Conservation (phyloP, 805 yeast species). For the Wickerhamiella sergipiensis region DNA sequence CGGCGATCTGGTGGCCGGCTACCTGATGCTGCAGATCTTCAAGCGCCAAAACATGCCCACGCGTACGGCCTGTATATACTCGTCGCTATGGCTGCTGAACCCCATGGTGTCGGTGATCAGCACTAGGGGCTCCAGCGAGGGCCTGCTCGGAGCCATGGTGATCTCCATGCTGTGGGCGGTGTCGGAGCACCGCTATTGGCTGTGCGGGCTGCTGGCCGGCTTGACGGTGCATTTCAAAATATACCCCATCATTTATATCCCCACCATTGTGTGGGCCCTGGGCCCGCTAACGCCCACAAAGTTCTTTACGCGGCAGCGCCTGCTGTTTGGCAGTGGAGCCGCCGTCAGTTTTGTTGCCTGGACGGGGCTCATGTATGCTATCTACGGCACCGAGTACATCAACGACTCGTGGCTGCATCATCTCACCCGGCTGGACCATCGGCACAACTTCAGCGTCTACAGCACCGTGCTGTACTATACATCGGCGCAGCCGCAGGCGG, state of each 20-base stretch:
- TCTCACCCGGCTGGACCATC: slow-evolving; percentile 69
- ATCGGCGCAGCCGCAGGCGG: slow-evolving; percentile 14
- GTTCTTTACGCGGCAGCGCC: slow-evolving; percentile 31
- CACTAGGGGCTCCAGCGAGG: slow-evolving; percentile 88
- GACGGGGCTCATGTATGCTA: slow-evolving; percentile 45
- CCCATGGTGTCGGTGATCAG: slow-evolving; percentile 92
- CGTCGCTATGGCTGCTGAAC: slow-evolving; percentile 73
- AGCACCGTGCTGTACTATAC: slow-evolving; percentile 44
- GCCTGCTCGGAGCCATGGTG: slow-evolving; percentile 67
- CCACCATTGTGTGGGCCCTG: slow-evolving; percentile 45
- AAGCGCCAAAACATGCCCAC: slow-evolving; percentile 20
- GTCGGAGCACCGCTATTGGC: slow-evolving; percentile 28
- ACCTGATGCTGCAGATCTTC: slow-evolving; percentile 35
- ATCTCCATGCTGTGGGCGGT: slow-evolving; percentile 39
- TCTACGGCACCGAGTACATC: slow-evolving; percentile 65
- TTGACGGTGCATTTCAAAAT: slow-evolving; percentile 77
- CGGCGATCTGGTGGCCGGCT: slow-evolving; percentile 74
- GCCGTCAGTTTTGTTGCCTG: slow-evolving; percentile 32
- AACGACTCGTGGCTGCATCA: slow-evolving; percentile 75
- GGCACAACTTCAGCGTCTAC: slow-evolving; percentile 89
- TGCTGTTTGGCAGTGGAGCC: slow-evolving; percentile 31
- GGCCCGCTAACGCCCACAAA: slow-evolving; percentile 11
- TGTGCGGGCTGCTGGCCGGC: slow-evolving; percentile 44
- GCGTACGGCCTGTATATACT: slow-evolving; percentile 29
- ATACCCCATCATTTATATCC: slow-evolving; percentile 80